phyloP scores from a whole-genome alignment of 225 moss, liverwort and hornwort genomes.

The Rhytidiadelphus loreus region DNA sequence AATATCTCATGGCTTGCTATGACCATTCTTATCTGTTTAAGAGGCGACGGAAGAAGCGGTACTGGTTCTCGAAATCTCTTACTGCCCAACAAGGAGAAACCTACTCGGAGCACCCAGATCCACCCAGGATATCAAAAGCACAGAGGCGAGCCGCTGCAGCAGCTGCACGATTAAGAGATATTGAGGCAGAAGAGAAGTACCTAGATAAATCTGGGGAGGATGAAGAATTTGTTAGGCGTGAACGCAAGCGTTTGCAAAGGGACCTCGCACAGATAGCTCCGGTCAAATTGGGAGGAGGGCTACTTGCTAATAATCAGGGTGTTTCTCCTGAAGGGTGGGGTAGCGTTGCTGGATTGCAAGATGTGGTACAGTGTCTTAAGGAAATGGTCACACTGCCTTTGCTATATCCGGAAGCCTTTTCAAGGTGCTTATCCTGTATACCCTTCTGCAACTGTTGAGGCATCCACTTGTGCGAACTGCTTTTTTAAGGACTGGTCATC shows the following conservation, averaged over 20 bases:
- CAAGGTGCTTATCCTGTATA: conserved; percentile 9
- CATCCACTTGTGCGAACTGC: neutral
- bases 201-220: conserved; percentile 73
- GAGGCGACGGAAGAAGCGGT: conserved; percentile 45
- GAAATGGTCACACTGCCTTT: conserved; percentile 76
- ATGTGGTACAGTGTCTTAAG: conserved; percentile 69
- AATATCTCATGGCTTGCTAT: conserved; percentile 74
- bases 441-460: neutral
- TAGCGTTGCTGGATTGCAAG: conserved; percentile 67
- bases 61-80: conserved; percentile 31
- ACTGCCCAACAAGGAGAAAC: conserved; percentile 14
- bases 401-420: conserved; percentile 64
- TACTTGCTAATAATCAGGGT: conserved; percentile 8
- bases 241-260: conserved; percentile 68
- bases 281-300: conserved; percentile 51
- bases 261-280: conserved; percentile 73
- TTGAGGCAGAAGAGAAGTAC: conserved; percentile 72
- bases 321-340: conserved; percentile 58
- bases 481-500: neutral
- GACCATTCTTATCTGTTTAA: conserved; percentile 68
- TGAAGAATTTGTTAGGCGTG: conserved; percentile 74
- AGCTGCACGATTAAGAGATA: conserved; percentile 53
- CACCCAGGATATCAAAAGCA: conserved; percentile 43
- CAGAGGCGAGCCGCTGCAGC: conserved; percentile 60
- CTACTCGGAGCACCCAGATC: conserved; percentile 10